Percentiles rank a stretch among this genome's conserved stretches.
Conservation (phyloP, 345 rosid species). For the Eucalyptus grandis region DNA sequence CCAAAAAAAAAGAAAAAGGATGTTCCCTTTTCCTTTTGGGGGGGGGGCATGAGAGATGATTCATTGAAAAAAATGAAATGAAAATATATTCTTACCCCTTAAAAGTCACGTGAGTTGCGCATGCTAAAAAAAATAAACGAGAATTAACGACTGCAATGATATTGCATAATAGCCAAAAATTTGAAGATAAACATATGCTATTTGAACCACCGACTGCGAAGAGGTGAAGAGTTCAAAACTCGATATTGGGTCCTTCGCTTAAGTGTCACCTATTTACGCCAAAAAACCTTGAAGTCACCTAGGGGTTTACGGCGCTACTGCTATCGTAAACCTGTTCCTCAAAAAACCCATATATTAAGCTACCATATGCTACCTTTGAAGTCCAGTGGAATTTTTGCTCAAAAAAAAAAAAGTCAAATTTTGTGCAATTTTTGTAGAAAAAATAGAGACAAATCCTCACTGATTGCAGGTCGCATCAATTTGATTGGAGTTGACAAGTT, state of each 20-base stretch:
- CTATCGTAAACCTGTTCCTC: too few relatives aligned
- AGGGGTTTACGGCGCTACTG: too few relatives aligned
- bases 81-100: not conserved
- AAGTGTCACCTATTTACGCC: too few relatives aligned
- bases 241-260: too few relatives aligned
- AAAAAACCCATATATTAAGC: too few relatives aligned
- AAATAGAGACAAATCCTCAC: rapidly evolving
- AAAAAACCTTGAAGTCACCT: too few relatives aligned
- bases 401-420: not conserved
- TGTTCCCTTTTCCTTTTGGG: too few relatives aligned
- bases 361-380: too few relatives aligned
- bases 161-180: rapidly evolving
- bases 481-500: not conserved
- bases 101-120: not conserved
- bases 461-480: rapidly evolving
- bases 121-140: not conserved
- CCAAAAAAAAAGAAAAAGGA: not conserved
- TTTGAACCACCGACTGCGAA: too few relatives aligned
- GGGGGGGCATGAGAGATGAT: not conserved
- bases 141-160: rapidly evolving
- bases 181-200: not conserved
- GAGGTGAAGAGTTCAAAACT: too few relatives aligned
- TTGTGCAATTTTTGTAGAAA: not conserved
- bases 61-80: not conserved
- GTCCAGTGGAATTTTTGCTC: too few relatives aligned